These are phyloP conservation scores for Trapa incisa DNA, from an alignment of 345 rosid genomes.

Conservation along the genomic window DNA sequence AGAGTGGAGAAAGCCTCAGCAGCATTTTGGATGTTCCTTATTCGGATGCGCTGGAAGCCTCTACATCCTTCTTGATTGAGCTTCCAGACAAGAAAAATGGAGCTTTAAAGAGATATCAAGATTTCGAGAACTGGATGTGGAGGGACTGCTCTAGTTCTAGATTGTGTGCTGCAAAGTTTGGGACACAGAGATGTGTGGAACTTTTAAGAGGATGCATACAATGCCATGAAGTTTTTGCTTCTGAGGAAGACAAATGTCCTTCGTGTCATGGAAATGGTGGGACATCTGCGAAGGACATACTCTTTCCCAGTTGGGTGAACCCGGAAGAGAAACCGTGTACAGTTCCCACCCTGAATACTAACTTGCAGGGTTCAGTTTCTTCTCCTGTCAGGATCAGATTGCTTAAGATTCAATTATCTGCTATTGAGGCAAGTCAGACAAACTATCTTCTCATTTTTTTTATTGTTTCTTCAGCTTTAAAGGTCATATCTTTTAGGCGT, in stretches of 20 bases:
- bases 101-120: slow-evolving; percentile 50
- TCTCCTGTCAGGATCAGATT: slow-evolving; percentile 47
- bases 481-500: too few species aligned
- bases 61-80: slow-evolving; percentile 49
- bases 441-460: neutral
- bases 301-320: slow-evolving; percentile 34
- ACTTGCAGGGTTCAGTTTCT: slow-evolving; percentile 18
- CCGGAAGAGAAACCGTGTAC: slow-evolving; percentile 18
- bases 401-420: slow-evolving; percentile 52
- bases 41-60: slow-evolving; percentile 38
- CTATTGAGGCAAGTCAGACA: slow-evolving; percentile 41
- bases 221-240: slow-evolving; percentile 39
- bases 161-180: slow-evolving; percentile 41
- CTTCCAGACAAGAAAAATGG: slow-evolving; percentile 26
- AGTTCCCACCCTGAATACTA: slow-evolving; percentile 6
- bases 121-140: slow-evolving; percentile 78
- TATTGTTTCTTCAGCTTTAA: neutral
- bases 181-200: slow-evolving; percentile 39
- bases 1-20: slow-evolving; percentile 28
- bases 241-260: slow-evolving; percentile 31
- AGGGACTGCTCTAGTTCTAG: slow-evolving; percentile 34
- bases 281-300: slow-evolving; percentile 16
- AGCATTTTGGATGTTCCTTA: slow-evolving; percentile 25
- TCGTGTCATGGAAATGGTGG: slow-evolving; percentile 33
- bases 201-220: slow-evolving; percentile 37